Percentiles rank a stretch among this genome's conserved stretches.
phyloP scores from a whole-genome alignment of 2,329 filamentous ascomycete genomes.

The Botrytis cinerea region DNA sequence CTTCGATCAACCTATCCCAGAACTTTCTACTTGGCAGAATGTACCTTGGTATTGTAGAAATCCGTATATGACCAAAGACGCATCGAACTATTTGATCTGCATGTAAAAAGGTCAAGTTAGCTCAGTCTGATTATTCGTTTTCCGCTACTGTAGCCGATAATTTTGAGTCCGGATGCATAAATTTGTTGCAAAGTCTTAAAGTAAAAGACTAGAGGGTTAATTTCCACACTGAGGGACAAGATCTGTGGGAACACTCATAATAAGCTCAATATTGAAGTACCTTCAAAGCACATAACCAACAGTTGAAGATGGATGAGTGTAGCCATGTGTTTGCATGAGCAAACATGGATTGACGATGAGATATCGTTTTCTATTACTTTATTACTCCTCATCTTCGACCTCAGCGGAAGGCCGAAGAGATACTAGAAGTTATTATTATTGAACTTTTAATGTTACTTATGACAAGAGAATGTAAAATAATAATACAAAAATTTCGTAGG shows the following conservation, averaged over 20 bases:
- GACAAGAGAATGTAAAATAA: background rate
- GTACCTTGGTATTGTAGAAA: fast-evolving
- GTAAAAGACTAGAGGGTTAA: background rate
- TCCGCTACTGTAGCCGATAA: background rate
- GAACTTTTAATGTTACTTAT: background rate
- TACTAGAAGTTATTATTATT: background rate
- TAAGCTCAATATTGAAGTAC: background rate
- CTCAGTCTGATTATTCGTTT: background rate
- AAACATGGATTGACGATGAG: background rate
- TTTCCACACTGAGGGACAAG: background rate
- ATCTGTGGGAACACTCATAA: fast-evolving
- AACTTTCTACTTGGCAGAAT: background rate
- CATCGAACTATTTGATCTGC: background rate
- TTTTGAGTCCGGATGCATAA: fast-evolving
- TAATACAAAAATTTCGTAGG: background rate
- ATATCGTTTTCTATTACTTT: background rate
- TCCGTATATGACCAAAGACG: fast-evolving
- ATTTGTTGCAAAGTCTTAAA: background rate
- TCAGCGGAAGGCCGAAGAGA: background rate
- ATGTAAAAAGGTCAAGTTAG: background rate
- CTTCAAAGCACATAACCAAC: background rate
- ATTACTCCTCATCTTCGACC: background rate
- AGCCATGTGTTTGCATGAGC: background rate
- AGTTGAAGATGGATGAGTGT: background rate
- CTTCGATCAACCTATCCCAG: background rate